Evolutionary conservation across 2,329 filamentous ascomycete species (phyloP).

Genomic region (Aureobasidium mangrovei): DNA sequence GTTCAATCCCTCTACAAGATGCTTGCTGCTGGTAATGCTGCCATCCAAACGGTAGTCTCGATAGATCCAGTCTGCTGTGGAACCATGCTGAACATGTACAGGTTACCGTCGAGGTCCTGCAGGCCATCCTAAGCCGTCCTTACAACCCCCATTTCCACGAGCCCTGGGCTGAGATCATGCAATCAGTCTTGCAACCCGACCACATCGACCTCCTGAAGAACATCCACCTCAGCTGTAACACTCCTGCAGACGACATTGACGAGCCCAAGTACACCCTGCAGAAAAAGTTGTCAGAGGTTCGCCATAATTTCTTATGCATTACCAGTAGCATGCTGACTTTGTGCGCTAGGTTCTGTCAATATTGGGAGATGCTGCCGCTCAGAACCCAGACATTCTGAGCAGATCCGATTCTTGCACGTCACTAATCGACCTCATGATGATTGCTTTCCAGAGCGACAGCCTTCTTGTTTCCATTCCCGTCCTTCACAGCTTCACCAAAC

Average conservation of each 20-base stretch:
- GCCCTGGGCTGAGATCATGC: slow-evolving; percentile 23
- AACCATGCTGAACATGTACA: slow-evolving; percentile 30
- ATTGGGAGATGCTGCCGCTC: slow-evolving; percentile 73
- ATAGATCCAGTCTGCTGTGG: neutral
- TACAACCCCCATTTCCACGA: slow-evolving; percentile 62
- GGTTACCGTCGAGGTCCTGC: slow-evolving; percentile 42
- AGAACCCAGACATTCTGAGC: slow-evolving; percentile 56
- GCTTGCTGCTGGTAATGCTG: slow-evolving; percentile 59
- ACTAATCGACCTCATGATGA: slow-evolving; percentile 70
- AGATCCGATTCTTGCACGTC: slow-evolving; percentile 59
- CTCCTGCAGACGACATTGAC: slow-evolving; percentile 62
- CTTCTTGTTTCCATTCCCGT: slow-evolving; percentile 89
- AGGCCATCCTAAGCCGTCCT: slow-evolving; percentile 31
- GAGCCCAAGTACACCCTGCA: slow-evolving; percentile 85
- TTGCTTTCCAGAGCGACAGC: slow-evolving; percentile 75
- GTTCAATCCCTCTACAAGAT: slow-evolving; percentile 63
- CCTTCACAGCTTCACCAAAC: slow-evolving; percentile 78
- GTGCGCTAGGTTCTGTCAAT: slow-evolving; percentile 65
- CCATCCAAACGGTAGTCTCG: slow-evolving; percentile 60
- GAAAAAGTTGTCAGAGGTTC: slow-evolving; percentile 88
- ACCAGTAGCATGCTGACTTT: neutral
- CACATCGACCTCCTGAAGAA: slow-evolving; percentile 25
- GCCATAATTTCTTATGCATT: slow-evolving; percentile 14
- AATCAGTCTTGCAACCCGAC: slow-evolving; percentile 22
- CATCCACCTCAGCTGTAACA: slow-evolving; percentile 22